Base-by-base conservation (phyloP, 1,139 yeast species). In the Pichia cactophila region DNA sequence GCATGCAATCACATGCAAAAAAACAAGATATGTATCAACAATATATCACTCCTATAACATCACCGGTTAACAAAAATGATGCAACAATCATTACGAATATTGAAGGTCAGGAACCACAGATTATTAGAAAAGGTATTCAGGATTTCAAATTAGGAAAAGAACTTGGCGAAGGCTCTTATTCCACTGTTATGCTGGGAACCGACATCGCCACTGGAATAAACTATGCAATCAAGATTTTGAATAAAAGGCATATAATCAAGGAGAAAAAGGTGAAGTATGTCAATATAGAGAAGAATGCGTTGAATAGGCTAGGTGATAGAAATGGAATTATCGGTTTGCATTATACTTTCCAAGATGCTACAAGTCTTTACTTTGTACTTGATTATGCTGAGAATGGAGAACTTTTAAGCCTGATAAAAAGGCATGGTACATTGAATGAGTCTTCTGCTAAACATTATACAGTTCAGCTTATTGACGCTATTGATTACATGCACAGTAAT, bases 361-460 rank as follows among this genome's bases (percentile, higher is more conserved):
- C 77, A 44, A 79, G 82, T 55, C 68, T 86, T 40, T 86, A 83
- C 61, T 86, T 84, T 63, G 86, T 85, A 14, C 68, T 86, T 50
- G 92, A 85, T 61, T 85, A 81, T 66, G 94, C 94, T 1, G 82
- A 86, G 50, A 81, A 84, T 61, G 95, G 95, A 10, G 95, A 86
- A 63, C 68, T 86, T 35, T 68, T 85, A 41, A 72, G 83, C 2
- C 69, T 86, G 46, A 75, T 81, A 57, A 78, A 80, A 56, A 77
- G 75, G 58, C 72, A 69, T 55, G 85, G 85, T 31, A 68, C 82
- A 1, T 64, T 81, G 54, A 75, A 74, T 58, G 84, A 80, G 58
- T 72, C 70, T 4, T 76, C 77, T 42, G 70, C 78, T 29, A 69
- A 69, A 56, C 79, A 79, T 58, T 72, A 72, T 57, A 57, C 69